Evolutionary conservation across 306 rosid genomes (phyloP).

Genomic region (Citrullus colocynthis): DNA sequence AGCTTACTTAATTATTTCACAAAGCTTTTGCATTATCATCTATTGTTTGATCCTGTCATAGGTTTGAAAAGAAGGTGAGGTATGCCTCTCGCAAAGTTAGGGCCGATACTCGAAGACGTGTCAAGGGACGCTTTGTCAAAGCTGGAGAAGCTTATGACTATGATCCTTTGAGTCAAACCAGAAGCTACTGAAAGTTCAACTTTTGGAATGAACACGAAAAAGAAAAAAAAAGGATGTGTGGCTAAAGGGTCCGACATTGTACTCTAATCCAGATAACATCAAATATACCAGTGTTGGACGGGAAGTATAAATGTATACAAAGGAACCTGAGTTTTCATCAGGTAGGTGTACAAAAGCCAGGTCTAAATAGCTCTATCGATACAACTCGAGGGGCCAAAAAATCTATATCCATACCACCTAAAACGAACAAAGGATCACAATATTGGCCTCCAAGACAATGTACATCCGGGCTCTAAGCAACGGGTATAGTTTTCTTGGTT

Average conservation of each 20-base stretch:
- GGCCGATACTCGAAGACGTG: conserved; percentile 84
- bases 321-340: conserved; percentile 34
- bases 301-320: conserved; percentile 45
- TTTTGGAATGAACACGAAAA: conserved; percentile 10
- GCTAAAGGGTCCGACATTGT: conserved; percentile 13
- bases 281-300: conserved; percentile 29
- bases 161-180: conserved; percentile 73
- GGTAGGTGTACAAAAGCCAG: conserved; percentile 22
- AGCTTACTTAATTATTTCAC: background rate
- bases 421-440: conserved; percentile 13
- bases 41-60: conserved; percentile 12
- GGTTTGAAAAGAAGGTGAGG: conserved; percentile 83
- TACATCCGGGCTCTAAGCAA: background rate
- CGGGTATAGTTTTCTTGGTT: background rate
- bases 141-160: conserved; percentile 85
- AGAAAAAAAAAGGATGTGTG: background rate
- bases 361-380: conserved; percentile 16
- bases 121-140: conserved; percentile 93
- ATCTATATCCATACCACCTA: conserved; percentile 20
- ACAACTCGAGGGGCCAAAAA: conserved; percentile 19
- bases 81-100: conserved; percentile 92
- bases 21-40: background rate
- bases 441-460: background rate
- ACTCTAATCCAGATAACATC: conserved; percentile 28
- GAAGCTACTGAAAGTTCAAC: conserved; percentile 74